Evolutionary conservation across 768 basidiomycete species (phyloP).

Genomic region (Fistulinella prunicolor): DNA sequence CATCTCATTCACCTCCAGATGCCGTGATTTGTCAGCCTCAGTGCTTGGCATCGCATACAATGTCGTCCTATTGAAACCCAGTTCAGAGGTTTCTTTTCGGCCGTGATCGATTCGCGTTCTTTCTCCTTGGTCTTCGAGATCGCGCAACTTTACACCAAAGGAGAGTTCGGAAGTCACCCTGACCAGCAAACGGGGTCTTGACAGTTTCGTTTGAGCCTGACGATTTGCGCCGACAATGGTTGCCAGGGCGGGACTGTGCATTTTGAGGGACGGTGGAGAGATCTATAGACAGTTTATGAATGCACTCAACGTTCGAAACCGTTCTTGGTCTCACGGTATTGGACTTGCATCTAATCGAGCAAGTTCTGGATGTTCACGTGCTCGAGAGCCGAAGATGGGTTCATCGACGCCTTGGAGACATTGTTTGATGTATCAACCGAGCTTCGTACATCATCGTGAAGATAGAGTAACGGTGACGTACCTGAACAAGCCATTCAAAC

Average conservation of each 20-base stretch:
- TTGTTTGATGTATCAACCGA: conserved; percentile 35
- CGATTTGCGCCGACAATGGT: conserved; percentile 45
- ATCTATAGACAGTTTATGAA: conserved; percentile 93
- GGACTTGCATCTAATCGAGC: conserved; percentile 91
- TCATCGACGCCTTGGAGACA: conserved; percentile 94
- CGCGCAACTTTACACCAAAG: conserved; percentile 61
- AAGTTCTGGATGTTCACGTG: conserved; percentile 82
- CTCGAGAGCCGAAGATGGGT: conserved; percentile 75
- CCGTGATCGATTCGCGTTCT: conserved; percentile 35
- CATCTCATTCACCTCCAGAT: conserved; percentile 25
- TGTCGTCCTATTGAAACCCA: conserved; percentile 43
- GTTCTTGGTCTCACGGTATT: conserved; percentile 84
- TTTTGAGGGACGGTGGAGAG: conserved; percentile 62
- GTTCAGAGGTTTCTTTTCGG: conserved; percentile 47
- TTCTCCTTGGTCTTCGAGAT: conserved; percentile 45
- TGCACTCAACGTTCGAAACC: conserved; percentile 99
- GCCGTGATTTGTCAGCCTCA: conserved; percentile 41
- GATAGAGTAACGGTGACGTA: conserved; percentile 28
- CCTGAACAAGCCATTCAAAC: conserved; percentile 95
- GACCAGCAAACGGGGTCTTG: conserved; percentile 50
- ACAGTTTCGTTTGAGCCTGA: conserved; percentile 51
- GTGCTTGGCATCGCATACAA: conserved; percentile 68
- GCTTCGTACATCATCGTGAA: conserved; percentile 3
- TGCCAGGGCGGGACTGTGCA: conserved; percentile 32
- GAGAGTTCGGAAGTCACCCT: conserved; percentile 80